Base-by-base conservation (phyloP, 176 grass and related monocot genomes). In the Ampelocalamus luodianensis region DNA sequence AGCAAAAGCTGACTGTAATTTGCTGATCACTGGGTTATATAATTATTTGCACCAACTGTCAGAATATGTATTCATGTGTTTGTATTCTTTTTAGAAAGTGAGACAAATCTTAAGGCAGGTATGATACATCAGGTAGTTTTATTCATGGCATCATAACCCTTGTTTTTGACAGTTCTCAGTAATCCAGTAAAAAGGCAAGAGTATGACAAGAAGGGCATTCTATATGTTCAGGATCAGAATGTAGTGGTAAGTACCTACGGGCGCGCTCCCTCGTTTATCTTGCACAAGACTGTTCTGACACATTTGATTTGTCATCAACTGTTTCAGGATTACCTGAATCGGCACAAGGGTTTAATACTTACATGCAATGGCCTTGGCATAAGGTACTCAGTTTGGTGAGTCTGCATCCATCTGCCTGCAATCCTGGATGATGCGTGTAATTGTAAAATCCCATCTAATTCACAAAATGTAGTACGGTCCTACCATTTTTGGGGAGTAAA, bases 331-430 rank as follows among this genome's bases (percentile, higher is more conserved):
- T 98, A 98, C 76, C 65, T 98, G 72, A 98, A 98, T 32, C 93
- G 96, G 38, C 81, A 95, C 89, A 98, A 93, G 86, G 85, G 96
- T 76, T 83, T 98, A 83, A 98, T 98, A 79, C 89, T 98, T 56
- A 98, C 96, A 46, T 98, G 96, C 91, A 98, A 98, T 56, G 96
- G 93, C 50, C 89, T 95, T 63, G 96, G 96, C 63, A 83, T 95
- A 56, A 92, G 96, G 81, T 85, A 93, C 58, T 81, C 91, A 0
- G 44, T 95, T 80, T 81, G 87, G 93, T 98, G 88, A 93, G 37
- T 86, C 43, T 76, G 74, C 17, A 45, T 71, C 11, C 16, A 67
- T 60, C 1, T 74, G 73, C 10, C 3, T 79, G 74, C 11, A 5
- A 1, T 34, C 77, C 14, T 89, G 53, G 63, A 81, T 76, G 83